Percentiles rank a stretch among this genome's conserved stretches.
Evolutionary conservation across 177 flowering plant genomes (phyloP).

Genomic region (Vitis hybrid): DNA sequence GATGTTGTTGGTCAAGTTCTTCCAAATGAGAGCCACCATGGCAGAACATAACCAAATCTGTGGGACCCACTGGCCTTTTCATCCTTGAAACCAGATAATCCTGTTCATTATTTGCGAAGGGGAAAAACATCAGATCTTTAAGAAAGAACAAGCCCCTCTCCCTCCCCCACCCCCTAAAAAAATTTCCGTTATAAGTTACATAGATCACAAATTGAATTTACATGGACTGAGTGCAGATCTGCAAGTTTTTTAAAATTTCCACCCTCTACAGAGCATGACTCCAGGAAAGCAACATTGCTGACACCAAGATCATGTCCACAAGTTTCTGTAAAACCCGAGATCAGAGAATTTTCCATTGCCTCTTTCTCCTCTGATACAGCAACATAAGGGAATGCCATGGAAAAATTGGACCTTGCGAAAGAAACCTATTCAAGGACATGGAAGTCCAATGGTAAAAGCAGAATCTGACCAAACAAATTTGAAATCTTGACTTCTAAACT

Average conservation of each 20-base stretch:
- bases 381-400: conserved; percentile 91
- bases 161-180: neutral
- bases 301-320: conserved; percentile 52
- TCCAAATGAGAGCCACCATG: conserved; percentile 31
- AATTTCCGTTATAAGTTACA: neutral
- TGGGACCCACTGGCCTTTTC: conserved; percentile 42
- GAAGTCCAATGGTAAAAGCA: neutral
- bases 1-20: conserved; percentile 30
- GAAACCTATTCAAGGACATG: conserved; percentile 49
- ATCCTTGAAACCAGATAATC: conserved; percentile 58
- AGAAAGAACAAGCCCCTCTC: neutral
- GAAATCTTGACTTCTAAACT: neutral
- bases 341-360: conserved; percentile 59
- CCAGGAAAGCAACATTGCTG: conserved; percentile 48
- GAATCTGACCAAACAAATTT: neutral
- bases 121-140: conserved; percentile 3
- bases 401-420: conserved; percentile 61
- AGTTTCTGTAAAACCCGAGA: conserved; percentile 60
- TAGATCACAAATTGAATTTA: conserved; percentile 23
- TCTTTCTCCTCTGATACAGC: conserved; percentile 48
- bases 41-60: conserved; percentile 72
- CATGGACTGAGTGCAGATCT: conserved; percentile 57
- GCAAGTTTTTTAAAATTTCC: conserved; percentile 48
- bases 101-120: conserved; percentile 31
- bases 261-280: conserved; percentile 67